Base-by-base conservation (phyloP, 805 yeast genomes). In the Schwanniomyces yamadae region DNA sequence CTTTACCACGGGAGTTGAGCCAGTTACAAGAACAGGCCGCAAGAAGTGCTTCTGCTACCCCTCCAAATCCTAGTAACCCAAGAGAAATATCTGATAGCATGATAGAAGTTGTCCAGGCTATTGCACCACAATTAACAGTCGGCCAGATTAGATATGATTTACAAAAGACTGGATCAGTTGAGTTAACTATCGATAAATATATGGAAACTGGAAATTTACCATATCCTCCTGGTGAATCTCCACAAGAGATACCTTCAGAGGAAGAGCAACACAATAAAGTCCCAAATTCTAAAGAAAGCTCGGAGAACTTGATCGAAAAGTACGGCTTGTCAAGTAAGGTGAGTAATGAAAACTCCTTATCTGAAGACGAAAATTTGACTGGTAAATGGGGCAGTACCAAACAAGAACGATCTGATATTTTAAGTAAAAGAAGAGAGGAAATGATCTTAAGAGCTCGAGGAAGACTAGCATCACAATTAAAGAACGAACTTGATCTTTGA, bases 31-130 rank as follows among this genome's bases (percentile, higher is more conserved):
- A 17, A 22, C 15, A 7, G 3, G 30, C 19, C 11, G 29, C 21
- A 24, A 19, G 37, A 5, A 36, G 40, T 36, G 40, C 44, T 28
- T 35, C 43, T 28, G 29, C 36, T 34, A 31, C 40, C 32, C 29
- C 30, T 38, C 19, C 25, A 40, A 44, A 28, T 37, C 39, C 29
- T 37, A 36, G 49, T 46, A 23, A 36, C 39, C 26, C 72, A 31
- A 72, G 85, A 39, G 63, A 57, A 10, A 80, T 83, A 15, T 79
- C 82, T 3, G 68, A 66, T 4, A 77, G 75, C 39, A 91, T 91
- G 98, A 71, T 91, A 28, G 93, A 84, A 44, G 81, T 85, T 0
- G 96, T 91, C 2, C 84, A 80, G 48, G 79, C 88, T 27, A 69
- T 91, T 37, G 95, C 89, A 0, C 96, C 97, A 4, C 68, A 69